Conservation (phyloP, 2,329 filamentous ascomycete species). For the Albifimbria verrucaria region DNA sequence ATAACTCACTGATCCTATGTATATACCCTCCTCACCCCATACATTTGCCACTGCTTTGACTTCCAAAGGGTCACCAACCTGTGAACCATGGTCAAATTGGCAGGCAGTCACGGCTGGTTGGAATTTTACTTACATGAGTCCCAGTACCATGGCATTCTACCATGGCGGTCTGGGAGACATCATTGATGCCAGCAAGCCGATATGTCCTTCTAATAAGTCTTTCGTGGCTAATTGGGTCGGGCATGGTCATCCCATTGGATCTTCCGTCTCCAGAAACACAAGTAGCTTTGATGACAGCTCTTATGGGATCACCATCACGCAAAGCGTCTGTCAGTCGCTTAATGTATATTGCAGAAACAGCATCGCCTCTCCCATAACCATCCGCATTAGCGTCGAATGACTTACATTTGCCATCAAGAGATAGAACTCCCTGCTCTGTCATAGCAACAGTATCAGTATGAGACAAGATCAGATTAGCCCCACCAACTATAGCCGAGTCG, state of each 20-base stretch:
- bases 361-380: slow-evolving; percentile 45
- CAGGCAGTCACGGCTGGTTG: slow-evolving; percentile 26
- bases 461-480: slow-evolving; percentile 24
- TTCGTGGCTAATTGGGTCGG: slow-evolving; percentile 19
- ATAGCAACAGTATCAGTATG: slow-evolving; percentile 15
- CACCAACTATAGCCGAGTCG: slow-evolving; percentile 23
- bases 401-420: slow-evolving; percentile 15
- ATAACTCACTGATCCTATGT: slow-evolving; percentile 18
- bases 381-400: slow-evolving; percentile 36
- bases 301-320: slow-evolving; percentile 33
- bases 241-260: slow-evolving; percentile 34
- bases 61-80: slow-evolving; percentile 36
- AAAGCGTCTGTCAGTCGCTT: slow-evolving; percentile 42
- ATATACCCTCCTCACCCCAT: slow-evolving; percentile 19
- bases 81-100: slow-evolving; percentile 38
- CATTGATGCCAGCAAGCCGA: neutral
- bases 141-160: slow-evolving; percentile 31
- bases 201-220: neutral
- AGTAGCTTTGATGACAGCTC: slow-evolving; percentile 28
- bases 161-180: slow-evolving; percentile 24
- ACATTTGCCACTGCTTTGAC: slow-evolving; percentile 25
- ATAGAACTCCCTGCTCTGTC: slow-evolving; percentile 16
- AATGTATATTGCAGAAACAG: slow-evolving; percentile 33
- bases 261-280: slow-evolving; percentile 34
- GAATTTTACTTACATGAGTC: slow-evolving; percentile 11